A percentile compares a stretch with the other conserved stretches of the same genome.
Evolutionary conservation across 2,329 filamentous ascomycete genomes (phyloP).

Genomic region (Sphaerostilbella broomeana): DNA sequence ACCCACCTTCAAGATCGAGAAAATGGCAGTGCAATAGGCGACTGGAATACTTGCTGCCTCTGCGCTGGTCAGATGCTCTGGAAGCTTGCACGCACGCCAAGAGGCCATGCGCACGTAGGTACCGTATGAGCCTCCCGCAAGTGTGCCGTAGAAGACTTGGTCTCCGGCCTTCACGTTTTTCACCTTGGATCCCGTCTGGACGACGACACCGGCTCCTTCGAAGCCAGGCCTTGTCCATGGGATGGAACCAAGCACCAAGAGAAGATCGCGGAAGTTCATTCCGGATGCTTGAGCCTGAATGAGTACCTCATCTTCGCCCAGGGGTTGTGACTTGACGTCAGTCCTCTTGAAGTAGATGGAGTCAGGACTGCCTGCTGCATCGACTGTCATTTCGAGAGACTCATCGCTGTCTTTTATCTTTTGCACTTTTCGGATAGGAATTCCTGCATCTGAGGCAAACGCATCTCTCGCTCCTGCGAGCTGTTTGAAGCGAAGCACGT

Average conservation of each 20-base stretch:
- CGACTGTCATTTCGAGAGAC: too few species aligned
- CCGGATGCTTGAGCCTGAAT: constrained; percentile 20
- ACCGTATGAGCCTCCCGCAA: constrained; percentile 3
- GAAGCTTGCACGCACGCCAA: constrained; percentile 10
- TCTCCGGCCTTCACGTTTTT: constrained; percentile 20
- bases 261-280: constrained; percentile 21
- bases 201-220: constrained; percentile 21
- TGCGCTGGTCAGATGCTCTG: constrained; percentile 15
- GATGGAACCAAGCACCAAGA: constrained; percentile 18
- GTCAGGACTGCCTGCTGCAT: too few species aligned
- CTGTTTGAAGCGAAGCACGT: too few species aligned
- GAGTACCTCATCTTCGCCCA: constrained; percentile 4
- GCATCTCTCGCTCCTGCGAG: too few species aligned
- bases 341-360: too few species aligned
- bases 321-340: too few species aligned
- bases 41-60: constrained; percentile 25
- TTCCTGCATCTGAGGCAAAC: too few species aligned
- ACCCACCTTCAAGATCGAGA: constrained; percentile 16
- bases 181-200: constrained; percentile 16
- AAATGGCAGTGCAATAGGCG: constrained; percentile 18
- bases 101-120: constrained; percentile 4
- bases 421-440: too few species aligned
- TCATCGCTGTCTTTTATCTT: too few species aligned
- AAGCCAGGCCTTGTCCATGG: constrained; percentile 10
- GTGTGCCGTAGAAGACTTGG: constrained; percentile 18